Evolutionary conservation across 1,139 yeast genomes (phyloP).

Genomic region (Spathaspora sp.): DNA sequence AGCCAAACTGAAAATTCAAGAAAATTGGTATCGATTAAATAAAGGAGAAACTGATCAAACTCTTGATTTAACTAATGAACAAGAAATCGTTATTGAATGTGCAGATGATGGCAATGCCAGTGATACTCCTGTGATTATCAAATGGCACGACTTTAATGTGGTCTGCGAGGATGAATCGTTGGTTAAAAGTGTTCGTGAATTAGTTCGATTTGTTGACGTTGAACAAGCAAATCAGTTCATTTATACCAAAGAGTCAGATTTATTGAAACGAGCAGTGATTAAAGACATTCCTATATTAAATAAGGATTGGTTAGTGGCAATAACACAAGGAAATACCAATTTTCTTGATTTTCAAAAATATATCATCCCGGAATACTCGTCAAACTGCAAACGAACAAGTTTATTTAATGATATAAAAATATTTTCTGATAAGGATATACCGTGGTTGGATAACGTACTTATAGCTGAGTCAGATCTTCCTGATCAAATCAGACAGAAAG

Average conservation of each 20-base stretch:
- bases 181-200: neutral
- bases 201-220: conserved; percentile 7
- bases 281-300: conserved; percentile 28
- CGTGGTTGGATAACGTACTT: conserved; percentile 10
- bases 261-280: conserved; percentile 24
- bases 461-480: conserved; percentile 14
- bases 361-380: neutral
- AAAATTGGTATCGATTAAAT: conserved; percentile 21
- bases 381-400: conserved; percentile 17
- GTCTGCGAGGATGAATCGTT: conserved; percentile 2
- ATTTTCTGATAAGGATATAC: conserved; percentile 8
- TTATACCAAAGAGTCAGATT: conserved; percentile 9
- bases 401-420: conserved; percentile 16
- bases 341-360: neutral
- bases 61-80: conserved; percentile 17
- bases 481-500: conserved; percentile 16
- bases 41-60: conserved; percentile 18
- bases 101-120: conserved; percentile 12
- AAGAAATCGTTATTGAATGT: conserved; percentile 20
- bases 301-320: conserved; percentile 20
- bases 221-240: conserved; percentile 26
- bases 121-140: conserved; percentile 17
- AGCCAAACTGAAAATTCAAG: conserved; percentile 33
- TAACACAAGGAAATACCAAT: neutral
- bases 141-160: conserved; percentile 27